These are phyloP conservation scores for Arabidopsis suecica DNA, from an alignment of 345 rosid genomes.

Conservation along the genomic window DNA sequence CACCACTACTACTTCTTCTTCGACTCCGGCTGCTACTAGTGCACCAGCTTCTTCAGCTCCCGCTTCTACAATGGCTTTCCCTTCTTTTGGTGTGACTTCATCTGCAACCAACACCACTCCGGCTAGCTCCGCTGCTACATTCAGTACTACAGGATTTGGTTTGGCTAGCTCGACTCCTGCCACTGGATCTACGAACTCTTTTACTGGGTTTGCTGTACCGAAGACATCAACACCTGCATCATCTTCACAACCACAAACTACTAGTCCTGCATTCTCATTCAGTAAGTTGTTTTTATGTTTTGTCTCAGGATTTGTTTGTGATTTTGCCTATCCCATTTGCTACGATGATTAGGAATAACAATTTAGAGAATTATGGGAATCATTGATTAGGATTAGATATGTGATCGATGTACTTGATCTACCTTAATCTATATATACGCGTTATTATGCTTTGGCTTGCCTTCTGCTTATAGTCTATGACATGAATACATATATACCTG, in stretches of 20 bases:
- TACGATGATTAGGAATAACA: not conserved
- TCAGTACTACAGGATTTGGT: conserved; percentile 50
- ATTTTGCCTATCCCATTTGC: conserved; percentile 7
- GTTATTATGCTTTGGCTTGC: conserved; percentile 3
- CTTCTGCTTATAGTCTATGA: conserved; percentile 12
- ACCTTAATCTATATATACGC: conserved; percentile 6
- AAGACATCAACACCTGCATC: conserved; percentile 53
- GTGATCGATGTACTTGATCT: not conserved
- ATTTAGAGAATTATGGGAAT: conserved; percentile 10
- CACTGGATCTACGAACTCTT: conserved; percentile 56
- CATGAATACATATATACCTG: conserved; percentile 12
- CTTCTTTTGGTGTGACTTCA: conserved; percentile 53
- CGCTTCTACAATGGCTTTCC: conserved; percentile 51
- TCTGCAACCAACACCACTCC: conserved; percentile 44
- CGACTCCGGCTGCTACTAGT: conserved; percentile 53
- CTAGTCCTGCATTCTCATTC: conserved; percentile 52
- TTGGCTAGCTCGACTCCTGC: conserved; percentile 58
- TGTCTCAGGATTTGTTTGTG: conserved; percentile 10
- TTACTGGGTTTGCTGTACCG: conserved; percentile 71
- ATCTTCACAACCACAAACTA: conserved; percentile 58
- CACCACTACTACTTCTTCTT: conserved; percentile 53
- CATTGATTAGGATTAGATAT: conserved; percentile 25
- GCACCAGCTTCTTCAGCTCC: conserved; percentile 52
- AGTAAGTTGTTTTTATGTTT: conserved; percentile 55
- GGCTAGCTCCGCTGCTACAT: conserved; percentile 46